A percentile compares a stretch with the other conserved stretches of the same genome.
phyloP scores from a whole-genome alignment of 2,329 filamentous ascomycete genomes.

The Ophiostoma piceae region DNA sequence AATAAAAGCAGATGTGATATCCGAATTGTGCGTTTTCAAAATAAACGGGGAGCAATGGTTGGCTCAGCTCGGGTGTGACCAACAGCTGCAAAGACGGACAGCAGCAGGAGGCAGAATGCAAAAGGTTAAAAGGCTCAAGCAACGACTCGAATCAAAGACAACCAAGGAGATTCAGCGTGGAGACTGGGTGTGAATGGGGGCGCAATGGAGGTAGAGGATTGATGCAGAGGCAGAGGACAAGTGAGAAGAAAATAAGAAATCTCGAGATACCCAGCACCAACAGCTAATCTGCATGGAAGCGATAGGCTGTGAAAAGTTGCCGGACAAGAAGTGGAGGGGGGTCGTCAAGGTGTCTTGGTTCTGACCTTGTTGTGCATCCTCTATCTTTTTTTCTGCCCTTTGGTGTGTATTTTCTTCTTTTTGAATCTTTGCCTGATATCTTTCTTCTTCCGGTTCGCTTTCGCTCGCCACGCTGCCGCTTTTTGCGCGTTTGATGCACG shows the following conservation, averaged over 20 bases:
- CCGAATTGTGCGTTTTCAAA: constrained; percentile 13
- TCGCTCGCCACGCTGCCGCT: background rate
- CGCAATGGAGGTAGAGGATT: background rate
- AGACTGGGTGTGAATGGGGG: background rate
- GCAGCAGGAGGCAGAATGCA: constrained; percentile 12
- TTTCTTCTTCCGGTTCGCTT: background rate
- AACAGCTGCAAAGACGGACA: constrained; percentile 15
- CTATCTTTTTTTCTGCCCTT: background rate
- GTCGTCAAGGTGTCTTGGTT: background rate
- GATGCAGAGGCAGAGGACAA: background rate
- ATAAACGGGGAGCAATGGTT: constrained; percentile 21
- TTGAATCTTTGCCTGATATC: background rate
- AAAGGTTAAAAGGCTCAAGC: background rate
- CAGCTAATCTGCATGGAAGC: constrained; percentile 24
- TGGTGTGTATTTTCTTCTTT: background rate
- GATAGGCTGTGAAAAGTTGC: constrained; percentile 22
- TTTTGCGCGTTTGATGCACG: background rate
- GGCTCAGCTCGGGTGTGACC: constrained; percentile 18
- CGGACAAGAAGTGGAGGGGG: background rate
- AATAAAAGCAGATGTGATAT: constrained; percentile 5
- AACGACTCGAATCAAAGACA: background rate
- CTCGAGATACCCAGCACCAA: background rate
- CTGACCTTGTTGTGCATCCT: background rate
- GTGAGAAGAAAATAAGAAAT: background rate
- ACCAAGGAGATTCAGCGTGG: background rate